These are phyloP conservation scores for Capniomyces stellatus DNA, from an alignment of 371 early-diverging fungal genomes.

Conservation along the genomic window DNA sequence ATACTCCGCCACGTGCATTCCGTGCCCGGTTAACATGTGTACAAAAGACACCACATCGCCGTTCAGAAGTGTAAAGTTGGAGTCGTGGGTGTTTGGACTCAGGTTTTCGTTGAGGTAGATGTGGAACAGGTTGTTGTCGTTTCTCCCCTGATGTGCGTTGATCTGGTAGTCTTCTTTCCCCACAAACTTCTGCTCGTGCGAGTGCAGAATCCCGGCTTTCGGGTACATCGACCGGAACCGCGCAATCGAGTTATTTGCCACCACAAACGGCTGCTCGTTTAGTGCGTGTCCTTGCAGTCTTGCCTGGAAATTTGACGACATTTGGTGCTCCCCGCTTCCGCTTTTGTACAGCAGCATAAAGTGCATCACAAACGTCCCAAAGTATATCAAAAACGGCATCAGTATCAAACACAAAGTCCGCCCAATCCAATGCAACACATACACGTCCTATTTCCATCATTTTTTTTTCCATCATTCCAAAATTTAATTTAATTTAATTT, in stretches of 20 bases:
- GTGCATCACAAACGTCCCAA: slow-evolving; percentile 77
- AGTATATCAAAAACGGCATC: slow-evolving; percentile 75
- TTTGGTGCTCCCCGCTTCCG: slow-evolving; percentile 92
- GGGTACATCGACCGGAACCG: slow-evolving; percentile 72
- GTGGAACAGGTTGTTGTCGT: slow-evolving; percentile 92
- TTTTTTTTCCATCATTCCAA: no score
- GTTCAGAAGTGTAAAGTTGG: slow-evolving; percentile 30
- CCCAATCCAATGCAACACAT: slow-evolving; percentile 58
- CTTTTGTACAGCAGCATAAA: slow-evolving; percentile 72
- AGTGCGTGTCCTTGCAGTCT: slow-evolving; percentile 70
- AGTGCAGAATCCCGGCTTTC: slow-evolving; percentile 96
- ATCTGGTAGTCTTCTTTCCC: slow-evolving; percentile 93
- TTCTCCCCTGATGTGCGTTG: slow-evolving; percentile 93
- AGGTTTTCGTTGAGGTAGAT: slow-evolving; percentile 26
- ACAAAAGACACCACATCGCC: slow-evolving; percentile 72
- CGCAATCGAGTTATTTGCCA: slow-evolving; percentile 81
- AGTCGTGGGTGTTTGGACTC: slow-evolving; percentile 20
- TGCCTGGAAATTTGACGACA: slow-evolving; percentile 97
- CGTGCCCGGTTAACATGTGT: slow-evolving; percentile 50
- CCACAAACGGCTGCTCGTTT: slow-evolving; percentile 62
- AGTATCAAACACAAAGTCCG: slow-evolving; percentile 66
- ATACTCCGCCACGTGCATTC: slow-evolving; percentile 62
- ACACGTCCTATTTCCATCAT: no score
- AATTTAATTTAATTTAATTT: no score
- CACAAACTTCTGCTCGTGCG: slow-evolving; percentile 89